Evolutionary conservation across 345 rosid species (phyloP).

Genomic region (Salix suchowensis): DNA sequence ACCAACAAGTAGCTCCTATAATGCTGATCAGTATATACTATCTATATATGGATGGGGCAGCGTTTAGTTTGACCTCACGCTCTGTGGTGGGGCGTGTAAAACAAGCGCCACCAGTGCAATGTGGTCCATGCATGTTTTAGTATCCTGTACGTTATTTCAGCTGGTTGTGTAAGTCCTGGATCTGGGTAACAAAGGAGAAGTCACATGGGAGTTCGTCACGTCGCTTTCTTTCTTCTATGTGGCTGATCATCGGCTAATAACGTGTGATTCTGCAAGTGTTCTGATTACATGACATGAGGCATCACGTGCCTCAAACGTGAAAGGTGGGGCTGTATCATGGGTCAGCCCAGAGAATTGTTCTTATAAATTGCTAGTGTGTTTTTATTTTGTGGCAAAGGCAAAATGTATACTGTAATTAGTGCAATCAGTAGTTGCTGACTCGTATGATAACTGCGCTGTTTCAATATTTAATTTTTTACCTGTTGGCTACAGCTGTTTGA

Average conservation of each 20-base stretch:
- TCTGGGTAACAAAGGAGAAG: slow-evolving; percentile 7
- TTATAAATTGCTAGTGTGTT: too few species aligned
- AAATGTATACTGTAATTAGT: slow-evolving; percentile 8
- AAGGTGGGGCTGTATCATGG: slow-evolving; percentile 38
- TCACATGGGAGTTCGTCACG: slow-evolving; percentile 19
- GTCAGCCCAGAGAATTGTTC: background rate
- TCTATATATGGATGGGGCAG: background rate
- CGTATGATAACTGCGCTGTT: slow-evolving; percentile 15
- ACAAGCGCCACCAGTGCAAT: background rate
- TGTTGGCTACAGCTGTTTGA: slow-evolving; percentile 12
- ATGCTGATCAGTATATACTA: background rate
- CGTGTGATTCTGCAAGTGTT: background rate
- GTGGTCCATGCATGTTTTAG: slow-evolving; percentile 1
- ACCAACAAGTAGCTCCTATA: background rate
- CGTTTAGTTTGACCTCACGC: slow-evolving; percentile 10
- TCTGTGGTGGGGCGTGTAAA: background rate
- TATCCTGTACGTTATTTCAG: background rate
- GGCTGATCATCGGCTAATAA: background rate
- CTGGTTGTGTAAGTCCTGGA: slow-evolving; percentile 3
- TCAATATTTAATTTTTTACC: slow-evolving; percentile 4
- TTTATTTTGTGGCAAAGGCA: background rate
- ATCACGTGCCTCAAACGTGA: slow-evolving; percentile 45
- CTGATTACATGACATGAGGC: slow-evolving; percentile 18
- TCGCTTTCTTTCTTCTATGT: slow-evolving; percentile 5
- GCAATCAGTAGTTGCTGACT: slow-evolving; percentile 2